Evolutionary conservation across 139 green algal genomes (phyloP), one percentile per base, ranked within the genome.

Genomic region (Desmodesmus armatus): DNA sequence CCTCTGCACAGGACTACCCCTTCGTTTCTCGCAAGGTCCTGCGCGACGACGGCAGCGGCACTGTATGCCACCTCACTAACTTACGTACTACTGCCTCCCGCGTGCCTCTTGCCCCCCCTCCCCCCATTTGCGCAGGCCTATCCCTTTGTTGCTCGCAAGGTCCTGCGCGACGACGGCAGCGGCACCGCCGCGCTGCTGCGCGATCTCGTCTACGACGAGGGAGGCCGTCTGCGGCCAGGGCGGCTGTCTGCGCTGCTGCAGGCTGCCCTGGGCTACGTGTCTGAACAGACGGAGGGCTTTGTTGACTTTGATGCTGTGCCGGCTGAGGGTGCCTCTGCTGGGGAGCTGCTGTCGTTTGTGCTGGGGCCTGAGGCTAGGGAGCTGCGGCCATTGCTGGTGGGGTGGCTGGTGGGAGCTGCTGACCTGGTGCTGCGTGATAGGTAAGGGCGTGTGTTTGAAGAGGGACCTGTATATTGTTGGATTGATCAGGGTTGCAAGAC

Each of bases 1-100:
- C n/a, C n/a, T n/a, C n/a, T n/a, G n/a, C n/a, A n/a, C 89, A 97
- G 90, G 94, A 93, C 3, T 98, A 97, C 80, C 95, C 95, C 25
- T 98, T 96, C 69, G 93, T 98, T 17, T 92, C 92, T 67, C 79
- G 93, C 27, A 94, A 94, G 82, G 89, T 91, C 82, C 88, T 95
- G 84, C 92, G 89, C 67, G 93, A 94, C 86, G 90, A 92, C 78
- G 87, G 80, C 78, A 91, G 43, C 43, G 85, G 86, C 69, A 86
- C 88, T 65, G 85, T n/a, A n/a, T n/a, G n/a, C n/a, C n/a, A n/a
- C n/a, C n/a, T n/a, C n/a, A n/a, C n/a, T n/a, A n/a, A n/a, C n/a
- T n/a, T n/a, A n/a, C n/a, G n/a, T n/a, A n/a, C n/a, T n/a, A n/a
- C n/a, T n/a, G n/a, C n/a, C n/a, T n/a, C n/a, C n/a, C n/a, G n/a